Evolutionary conservation across 768 basidiomycete genomes (phyloP), one percentile per base, ranked within the genome.

Genomic region (Glaciozyma martinii): DNA sequence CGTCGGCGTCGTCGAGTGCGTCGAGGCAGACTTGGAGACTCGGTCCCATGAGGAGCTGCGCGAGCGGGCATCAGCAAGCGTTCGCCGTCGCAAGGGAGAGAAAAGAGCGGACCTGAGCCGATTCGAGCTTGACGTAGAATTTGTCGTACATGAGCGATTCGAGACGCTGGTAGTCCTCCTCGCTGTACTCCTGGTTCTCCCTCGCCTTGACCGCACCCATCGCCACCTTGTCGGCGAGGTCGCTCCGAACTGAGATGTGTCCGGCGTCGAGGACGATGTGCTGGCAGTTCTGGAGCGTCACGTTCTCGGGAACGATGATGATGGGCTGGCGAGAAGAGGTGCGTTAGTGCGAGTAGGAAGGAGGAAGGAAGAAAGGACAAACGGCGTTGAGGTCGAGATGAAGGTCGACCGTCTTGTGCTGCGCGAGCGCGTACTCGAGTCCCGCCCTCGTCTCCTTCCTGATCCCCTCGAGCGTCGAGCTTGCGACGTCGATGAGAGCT

Each of bases 61-160:
- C 42, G 56, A 23, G 6, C 2, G 5, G 10, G 46, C 2, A 6
- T 46, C 29, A 56, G 43, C 23, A 2, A 0, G 1, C 23, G 27
- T 16, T 18, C 16, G 9, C 12, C 0, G 18, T n/a, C 18, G 12
- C 5, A 43, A 40, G 52, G 19, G 44, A 54, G n/a, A 15, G 12
- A 9, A 32, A 13, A 16, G 29, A 40, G 56, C 78, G 62, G 66
- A 93, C 92, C 84, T 98, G 94, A 18, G 95, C 91, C 52, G 88
- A 86, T 71, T 91, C 81, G 23, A 99, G 81, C 62, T 83, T 85
- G 44, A 99, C 80, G 16, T 82, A 82, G 70, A 95, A 80, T 69
- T 86, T 88, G 77, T 99, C 95, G 73, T 98, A 99, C 90, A 98
- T 94, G 43, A 97, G 78, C 3, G 86, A 86, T 76, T 97, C 91